A percentile compares a stretch with the other conserved stretches of the same genome.
These are phyloP conservation scores for Sporothrix variecibatus DNA, from an alignment of 2,329 filamentous ascomycete genomes.

Conservation along the genomic window DNA sequence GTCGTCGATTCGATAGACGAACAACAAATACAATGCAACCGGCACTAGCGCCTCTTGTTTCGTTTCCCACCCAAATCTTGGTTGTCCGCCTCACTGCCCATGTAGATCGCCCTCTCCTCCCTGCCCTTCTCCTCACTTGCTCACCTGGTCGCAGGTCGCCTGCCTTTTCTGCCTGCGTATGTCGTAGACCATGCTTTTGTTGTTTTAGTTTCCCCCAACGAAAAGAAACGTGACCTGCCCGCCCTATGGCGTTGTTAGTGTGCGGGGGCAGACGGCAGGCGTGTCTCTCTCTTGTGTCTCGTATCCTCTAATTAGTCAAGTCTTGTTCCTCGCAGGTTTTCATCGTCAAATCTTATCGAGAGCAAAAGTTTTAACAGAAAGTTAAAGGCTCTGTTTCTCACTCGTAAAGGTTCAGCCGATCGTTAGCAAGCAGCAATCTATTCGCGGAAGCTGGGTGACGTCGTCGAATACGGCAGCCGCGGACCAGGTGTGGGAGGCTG, in stretches of 20 bases:
- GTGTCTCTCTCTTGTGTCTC: background rate
- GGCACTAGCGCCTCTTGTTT: background rate
- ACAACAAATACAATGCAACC: background rate
- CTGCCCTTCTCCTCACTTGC: background rate
- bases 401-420: background rate
- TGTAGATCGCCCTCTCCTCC: slow-evolving; percentile 6
- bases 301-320: background rate
- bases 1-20: background rate
- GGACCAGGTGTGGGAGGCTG: background rate
- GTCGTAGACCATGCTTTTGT: background rate
- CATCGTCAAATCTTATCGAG: background rate
- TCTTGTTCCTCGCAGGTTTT: background rate
- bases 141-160: background rate
- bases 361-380: background rate
- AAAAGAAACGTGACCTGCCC: slow-evolving; percentile 14
- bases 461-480: background rate
- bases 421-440: background rate
- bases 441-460: background rate
- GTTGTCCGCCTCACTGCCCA: background rate
- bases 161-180: background rate
- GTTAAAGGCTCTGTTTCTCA: background rate
- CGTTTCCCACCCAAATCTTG: background rate
- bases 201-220: background rate
- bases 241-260: background rate
- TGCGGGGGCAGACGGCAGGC: background rate